Percentiles rank a stretch among this genome's conserved stretches.
Evolutionary conservation across 345 rosid species (phyloP).

Genomic region (Ceriops decandra): DNA sequence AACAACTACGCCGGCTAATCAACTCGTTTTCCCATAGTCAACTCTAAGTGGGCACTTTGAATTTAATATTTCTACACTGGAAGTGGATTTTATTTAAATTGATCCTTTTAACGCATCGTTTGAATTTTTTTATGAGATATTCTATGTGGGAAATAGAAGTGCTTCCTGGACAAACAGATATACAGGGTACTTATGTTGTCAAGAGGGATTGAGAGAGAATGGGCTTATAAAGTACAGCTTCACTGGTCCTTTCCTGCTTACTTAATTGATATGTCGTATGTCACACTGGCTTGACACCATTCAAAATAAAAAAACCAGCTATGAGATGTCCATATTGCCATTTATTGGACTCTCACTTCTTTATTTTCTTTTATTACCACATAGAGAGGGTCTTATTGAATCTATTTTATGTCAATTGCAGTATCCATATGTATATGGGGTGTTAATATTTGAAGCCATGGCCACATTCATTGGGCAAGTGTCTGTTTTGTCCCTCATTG

Average conservation of each 20-base stretch:
- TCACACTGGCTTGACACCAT: not conserved
- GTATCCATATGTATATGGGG: slow-evolving; percentile 89
- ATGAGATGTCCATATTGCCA: not conserved
- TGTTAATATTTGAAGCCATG: slow-evolving; percentile 87
- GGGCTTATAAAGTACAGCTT: not conserved
- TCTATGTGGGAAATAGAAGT: not conserved
- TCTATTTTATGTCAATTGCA: slow-evolving; percentile 24
- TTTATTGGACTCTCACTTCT: not conserved
- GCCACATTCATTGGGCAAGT: slow-evolving; percentile 94
- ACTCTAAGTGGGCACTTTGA: slow-evolving; percentile 5
- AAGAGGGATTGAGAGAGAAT: not conserved
- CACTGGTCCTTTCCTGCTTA: not conserved
- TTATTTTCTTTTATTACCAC: not conserved
- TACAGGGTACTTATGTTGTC: not conserved
- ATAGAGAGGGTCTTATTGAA: not conserved
- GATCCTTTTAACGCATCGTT: no score
- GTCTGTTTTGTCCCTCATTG: slow-evolving; percentile 87
- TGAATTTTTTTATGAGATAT: not conserved
- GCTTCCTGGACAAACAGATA: not conserved
- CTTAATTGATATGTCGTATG: not conserved
- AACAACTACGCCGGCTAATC: slow-evolving; percentile 1
- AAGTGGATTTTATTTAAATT: not conserved
- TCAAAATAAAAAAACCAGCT: not conserved
- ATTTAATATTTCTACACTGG: slow-evolving; percentile 5
- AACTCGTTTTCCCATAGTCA: slow-evolving; percentile 3